A percentile compares a stretch with the other conserved stretches of the same genome.
phyloP scores from a whole-genome alignment of 2,329 filamentous ascomycete genomes.

The Chaetomiaceae sp. region DNA sequence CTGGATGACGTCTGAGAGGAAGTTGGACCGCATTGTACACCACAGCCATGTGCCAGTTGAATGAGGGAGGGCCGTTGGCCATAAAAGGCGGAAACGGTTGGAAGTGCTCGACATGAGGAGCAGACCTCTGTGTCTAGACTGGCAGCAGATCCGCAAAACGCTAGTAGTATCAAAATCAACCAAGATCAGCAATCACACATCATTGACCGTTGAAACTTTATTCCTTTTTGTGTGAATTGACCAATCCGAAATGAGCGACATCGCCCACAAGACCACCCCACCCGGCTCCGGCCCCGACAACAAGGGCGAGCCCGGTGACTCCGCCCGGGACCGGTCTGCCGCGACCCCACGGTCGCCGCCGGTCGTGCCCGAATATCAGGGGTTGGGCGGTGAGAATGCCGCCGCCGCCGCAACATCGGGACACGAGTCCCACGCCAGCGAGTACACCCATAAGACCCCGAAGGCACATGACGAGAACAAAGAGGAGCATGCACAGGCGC shows the following conservation, averaged over 20 bases:
- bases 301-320: constrained; percentile 21
- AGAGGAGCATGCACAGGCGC: constrained; percentile 6
- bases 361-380: constrained; percentile 19
- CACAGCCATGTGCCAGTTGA: no score
- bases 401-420: constrained; percentile 18
- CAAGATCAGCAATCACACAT: not conserved
- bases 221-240: not conserved
- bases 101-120: not conserved
- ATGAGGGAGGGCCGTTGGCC: not conserved
- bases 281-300: constrained; percentile 15
- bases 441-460: constrained; percentile 19
- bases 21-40: not conserved
- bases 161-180: not conserved
- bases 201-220: not conserved
- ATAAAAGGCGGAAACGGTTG: not conserved
- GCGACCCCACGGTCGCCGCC: constrained; percentile 21
- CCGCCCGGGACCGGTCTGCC: constrained; percentile 13
- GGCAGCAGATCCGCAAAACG: not conserved
- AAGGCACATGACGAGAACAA: constrained; percentile 6
- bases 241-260: constrained; percentile 21
- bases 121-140: not conserved
- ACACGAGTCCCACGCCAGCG: constrained; percentile 21
- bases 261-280: constrained; percentile 21
- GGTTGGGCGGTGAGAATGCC: not conserved
- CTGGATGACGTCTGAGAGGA: not conserved